phyloP scores from a whole-genome alignment of 768 basidiomycete species.

The Hericium erinaceus region DNA sequence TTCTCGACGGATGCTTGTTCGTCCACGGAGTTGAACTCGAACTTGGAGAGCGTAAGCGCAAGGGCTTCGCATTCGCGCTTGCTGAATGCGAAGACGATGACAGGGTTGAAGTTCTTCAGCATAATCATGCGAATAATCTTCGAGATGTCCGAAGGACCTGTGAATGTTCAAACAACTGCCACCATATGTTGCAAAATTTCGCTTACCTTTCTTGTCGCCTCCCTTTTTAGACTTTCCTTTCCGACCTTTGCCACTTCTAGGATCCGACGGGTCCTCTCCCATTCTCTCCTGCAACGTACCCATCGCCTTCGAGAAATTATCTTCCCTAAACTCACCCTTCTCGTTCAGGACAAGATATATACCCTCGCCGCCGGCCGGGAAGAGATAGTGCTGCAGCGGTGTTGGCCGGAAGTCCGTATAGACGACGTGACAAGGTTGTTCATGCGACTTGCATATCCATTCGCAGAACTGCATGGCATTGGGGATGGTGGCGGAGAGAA shows the following conservation, averaged over 20 bases:
- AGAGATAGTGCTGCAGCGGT: conserved; percentile 95
- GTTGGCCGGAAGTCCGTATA: conserved; percentile 99
- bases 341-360: conserved; percentile 99
- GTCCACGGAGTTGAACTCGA: conserved; percentile 89
- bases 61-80: conserved; percentile 96
- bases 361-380: conserved; percentile 93
- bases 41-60: conserved; percentile 86
- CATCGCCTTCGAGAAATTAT: conserved; percentile 98
- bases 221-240: conserved; percentile 94
- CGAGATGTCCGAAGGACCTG: conserved; percentile 87
- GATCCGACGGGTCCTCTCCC: conserved; percentile 91
- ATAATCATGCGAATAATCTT: conserved; percentile 99
- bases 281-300: conserved; percentile 74
- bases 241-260: conserved; percentile 71
- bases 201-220: conserved; percentile 80
- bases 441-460: conserved; percentile 96
- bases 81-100: conserved; percentile 97
- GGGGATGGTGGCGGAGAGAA: conserved; percentile 97
- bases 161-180: conserved; percentile 2
- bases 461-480: conserved; percentile 99
- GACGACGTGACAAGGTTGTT: conserved; percentile 97
- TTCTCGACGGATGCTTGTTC: conserved; percentile 80
- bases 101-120: conserved; percentile 94
- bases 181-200: background rate
- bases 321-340: conserved; percentile 93